Percentiles rank a stretch among this genome's conserved stretches.
Evolutionary conservation across 805 yeast genomes (phyloP).

Genomic region (Ogataea paraovalis): DNA sequence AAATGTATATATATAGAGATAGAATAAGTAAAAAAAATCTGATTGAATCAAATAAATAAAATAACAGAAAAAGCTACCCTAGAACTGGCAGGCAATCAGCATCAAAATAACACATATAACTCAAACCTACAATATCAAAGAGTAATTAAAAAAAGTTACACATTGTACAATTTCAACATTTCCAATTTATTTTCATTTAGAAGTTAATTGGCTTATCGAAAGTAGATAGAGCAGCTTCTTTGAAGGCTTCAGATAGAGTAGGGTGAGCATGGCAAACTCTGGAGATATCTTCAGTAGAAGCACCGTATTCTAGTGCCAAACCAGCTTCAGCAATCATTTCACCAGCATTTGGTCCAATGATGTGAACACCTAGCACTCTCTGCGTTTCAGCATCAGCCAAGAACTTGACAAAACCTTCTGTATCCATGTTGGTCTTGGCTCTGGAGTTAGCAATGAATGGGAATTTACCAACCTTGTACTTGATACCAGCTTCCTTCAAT

Average conservation of each 20-base stretch:
- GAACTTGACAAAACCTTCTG: constrained; percentile 96
- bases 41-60: not conserved
- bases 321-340: constrained; percentile 99
- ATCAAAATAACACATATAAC: not conserved
- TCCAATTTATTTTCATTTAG: constrained; percentile 29
- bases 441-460: constrained; percentile 99
- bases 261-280: constrained; percentile 99
- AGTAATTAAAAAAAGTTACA: not conserved
- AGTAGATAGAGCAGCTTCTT: constrained; percentile 94
- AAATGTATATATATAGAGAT: not conserved
- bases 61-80: not conserved
- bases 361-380: constrained; percentile 93
- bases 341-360: constrained; percentile 98
- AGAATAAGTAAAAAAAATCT: not conserved
- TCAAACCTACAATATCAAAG: not conserved
- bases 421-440: constrained; percentile 96
- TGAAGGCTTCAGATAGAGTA: constrained; percentile 94
- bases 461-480: constrained; percentile 94
- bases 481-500: constrained; percentile 86
- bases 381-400: constrained; percentile 96
- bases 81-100: not conserved
- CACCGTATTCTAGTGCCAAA: constrained; percentile 97
- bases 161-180: not conserved
- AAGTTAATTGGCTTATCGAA: constrained; percentile 89
- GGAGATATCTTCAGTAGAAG: constrained; percentile 95